Evolutionary conservation across 495 filamentous ascomycete genomes (phyloP), one percentile per base, ranked within the genome.

Genomic region (Cercophora newfieldiana): DNA sequence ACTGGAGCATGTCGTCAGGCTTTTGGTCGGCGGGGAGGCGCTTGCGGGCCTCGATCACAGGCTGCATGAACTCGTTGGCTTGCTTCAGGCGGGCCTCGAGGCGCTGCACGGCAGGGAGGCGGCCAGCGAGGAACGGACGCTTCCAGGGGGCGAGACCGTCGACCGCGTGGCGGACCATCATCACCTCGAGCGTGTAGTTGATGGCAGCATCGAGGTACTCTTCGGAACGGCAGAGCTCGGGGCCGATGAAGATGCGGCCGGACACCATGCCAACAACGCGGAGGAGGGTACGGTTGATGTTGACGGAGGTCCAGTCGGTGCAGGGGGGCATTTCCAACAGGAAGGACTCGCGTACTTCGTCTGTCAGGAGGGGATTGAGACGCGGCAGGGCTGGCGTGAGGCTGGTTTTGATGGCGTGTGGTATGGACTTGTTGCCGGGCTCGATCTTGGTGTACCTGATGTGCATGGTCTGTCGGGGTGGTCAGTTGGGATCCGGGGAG

Each of bases 151-250:
- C 63, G 61, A 79, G 74, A 10, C 53, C 21, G 14, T 74, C 69
- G 3, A 80, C 61, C n/a, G 73, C 75, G 16, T 49, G 22, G 29
- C 66, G 68, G 16, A 74, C 76, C 49, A 69, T 59, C 76, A 76
- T 68, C 65, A 83, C 64, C 53, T 87, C 78, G 22, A 86, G 65
- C 5, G 88, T 86, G 71, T 85, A 90, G 33, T 80, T 82, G 67
- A 87, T 82, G 1, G 86, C 82, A 4, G 83, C 77, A 24, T 83
- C 70, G 21, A 88, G 71, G 79, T 89, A 91, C 16, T 86, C 81
- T 56, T 82, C 74, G 26, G 85, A 74, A 1, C 83, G 81, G 66
- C 82, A 84, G 49, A 87, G 66, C 12, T 81, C 77, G 5, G 78
- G 68, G 22, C 87, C 88, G 56, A 89, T 75, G 59, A 89, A 89